Base-by-base conservation (phyloP, 176 grass and related monocot species). In the sorghum (Sorghum bicolor) region DNA sequence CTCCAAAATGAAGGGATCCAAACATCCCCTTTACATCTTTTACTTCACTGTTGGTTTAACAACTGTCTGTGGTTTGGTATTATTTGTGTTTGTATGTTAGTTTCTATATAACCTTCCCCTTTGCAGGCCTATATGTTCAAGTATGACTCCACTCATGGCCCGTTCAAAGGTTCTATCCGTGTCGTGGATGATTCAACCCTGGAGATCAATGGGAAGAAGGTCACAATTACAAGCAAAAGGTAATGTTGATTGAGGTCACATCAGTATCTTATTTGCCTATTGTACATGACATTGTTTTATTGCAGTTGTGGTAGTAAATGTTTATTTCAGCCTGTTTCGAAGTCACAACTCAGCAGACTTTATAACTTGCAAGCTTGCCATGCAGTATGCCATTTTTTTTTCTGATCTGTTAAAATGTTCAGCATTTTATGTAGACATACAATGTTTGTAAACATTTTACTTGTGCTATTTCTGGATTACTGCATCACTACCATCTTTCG, bases 111-210 rank as follows among this genome's bases (percentile, higher is more conserved):
- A 76, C 30, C 13, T 83, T 81, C 30, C 38, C 41, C 20, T 40
- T 86, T 75, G 58, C 80, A 98, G 96, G 96, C 96, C 24, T 98
- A 98, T 80, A 98, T 98, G 96, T 90, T 98, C 55, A 98, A 98
- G 82, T 98, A 98, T 83, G 96, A 98, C 77, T 98, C 96, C 7
- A 98, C 91, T 44, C 96, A 98, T 75, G 96, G 93, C 40, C 72
- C 32, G 32, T 98, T 91, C 80, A 95, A 98, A 86, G 91, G 96
- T 82, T 83, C 90, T 70, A 83, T 98, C 78, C 84, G 90, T 52
- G 93, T 98, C 12, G 78, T 95, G 72, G 91, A 98, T 26, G 82
- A 88, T 20, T 94, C 93, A 65, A 94, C 85, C 34, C 83, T 98
- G 60, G 96, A 98, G 87, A 95, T 98, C 74, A 90, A 98, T 83